These are phyloP conservation scores for Spatholobus suberectus DNA, from an alignment of 306 rosid genomes.

Conservation along the genomic window DNA sequence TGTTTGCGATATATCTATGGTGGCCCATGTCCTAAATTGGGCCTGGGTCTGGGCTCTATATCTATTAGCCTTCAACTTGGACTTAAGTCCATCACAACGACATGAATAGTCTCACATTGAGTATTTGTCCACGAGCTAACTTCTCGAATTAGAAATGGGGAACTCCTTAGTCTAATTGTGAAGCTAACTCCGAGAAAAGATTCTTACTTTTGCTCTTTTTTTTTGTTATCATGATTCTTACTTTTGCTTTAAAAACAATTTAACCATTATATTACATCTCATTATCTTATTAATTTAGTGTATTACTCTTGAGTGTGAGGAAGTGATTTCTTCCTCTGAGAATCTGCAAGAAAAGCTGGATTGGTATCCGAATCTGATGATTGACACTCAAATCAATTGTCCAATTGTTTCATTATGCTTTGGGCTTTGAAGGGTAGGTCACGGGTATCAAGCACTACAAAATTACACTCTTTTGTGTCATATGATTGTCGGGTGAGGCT, in stretches of 20 bases:
- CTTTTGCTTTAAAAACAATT: no score
- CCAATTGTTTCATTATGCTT: not conserved
- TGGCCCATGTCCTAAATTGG: not conserved
- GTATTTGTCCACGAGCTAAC: not conserved
- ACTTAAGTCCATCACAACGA: not conserved
- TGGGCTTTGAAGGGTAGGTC: not conserved
- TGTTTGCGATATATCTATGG: not conserved
- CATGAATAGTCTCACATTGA: not conserved
- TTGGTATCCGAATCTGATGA: not conserved
- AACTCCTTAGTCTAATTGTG: no score
- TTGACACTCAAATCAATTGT: not conserved
- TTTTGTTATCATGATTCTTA: no score
- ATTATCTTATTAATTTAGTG: not conserved
- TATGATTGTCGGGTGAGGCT: no score
- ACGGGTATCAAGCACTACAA: not conserved
- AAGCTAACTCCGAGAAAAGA: no score
- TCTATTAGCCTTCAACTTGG: not conserved
- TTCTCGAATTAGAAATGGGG: no score
- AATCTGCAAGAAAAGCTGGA: conserved; percentile 20
- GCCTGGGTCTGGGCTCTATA: not conserved
- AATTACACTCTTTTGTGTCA: not conserved
- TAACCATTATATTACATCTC: not conserved
- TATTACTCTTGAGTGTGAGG: not conserved
- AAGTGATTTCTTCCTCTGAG: not conserved
- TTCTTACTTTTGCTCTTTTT: no score